Evolutionary conservation across 108 stramenopile genomes (phyloP), one percentile per base, ranked within the genome.

Genomic region (Pseudonitzschia pungens): DNA sequence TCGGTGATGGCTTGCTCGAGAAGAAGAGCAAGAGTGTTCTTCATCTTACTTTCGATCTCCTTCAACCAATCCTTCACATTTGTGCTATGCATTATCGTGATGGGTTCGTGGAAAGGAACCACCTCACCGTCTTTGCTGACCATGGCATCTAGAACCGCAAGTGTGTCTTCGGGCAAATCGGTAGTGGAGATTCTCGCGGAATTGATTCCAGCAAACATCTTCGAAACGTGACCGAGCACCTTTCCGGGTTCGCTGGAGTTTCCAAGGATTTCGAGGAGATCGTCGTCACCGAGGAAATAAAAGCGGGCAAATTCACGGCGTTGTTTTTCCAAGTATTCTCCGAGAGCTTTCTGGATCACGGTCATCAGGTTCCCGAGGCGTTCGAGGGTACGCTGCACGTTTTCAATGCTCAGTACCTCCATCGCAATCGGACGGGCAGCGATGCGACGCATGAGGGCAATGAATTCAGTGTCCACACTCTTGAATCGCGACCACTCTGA

Each of bases 251-350:
- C 97, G 65, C 87, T 80, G 10, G 92, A 75, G 67, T 97, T 97
- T 24, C 97, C 98, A 74, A 99, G 91, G 57, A 99, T 97, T 81
- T 99, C 97, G 51, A 99, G 85, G 69, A 99, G 87, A 84, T 99
- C 98, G 59, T 99, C 99, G 73, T 99, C 98, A 44, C 98, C 98
- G 31, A 99, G 94, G 75, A 99, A 99, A 80, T 98, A 99, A 73
- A 99, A 99, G 9, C 99, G 94, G 52, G 91, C 81, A 79, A 99
- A 98, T 50, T 91, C 92, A 59, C 87, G 85, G 42, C 99, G 85
- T 81, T 98, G 98, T 58, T 92, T 95, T 65, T 96, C 96, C 29
- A 99, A 83, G 79, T 98, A 99, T 55, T 97, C 95, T 48, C 98
- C 98, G 15, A 99, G 86, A 24, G 98, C 97, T 69, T 89, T 82